Percentiles rank a stretch among this genome's conserved stretches.
These are phyloP conservation scores for Holtermannia corniformis DNA, from an alignment of 768 basidiomycete genomes.

Conservation along the genomic window DNA sequence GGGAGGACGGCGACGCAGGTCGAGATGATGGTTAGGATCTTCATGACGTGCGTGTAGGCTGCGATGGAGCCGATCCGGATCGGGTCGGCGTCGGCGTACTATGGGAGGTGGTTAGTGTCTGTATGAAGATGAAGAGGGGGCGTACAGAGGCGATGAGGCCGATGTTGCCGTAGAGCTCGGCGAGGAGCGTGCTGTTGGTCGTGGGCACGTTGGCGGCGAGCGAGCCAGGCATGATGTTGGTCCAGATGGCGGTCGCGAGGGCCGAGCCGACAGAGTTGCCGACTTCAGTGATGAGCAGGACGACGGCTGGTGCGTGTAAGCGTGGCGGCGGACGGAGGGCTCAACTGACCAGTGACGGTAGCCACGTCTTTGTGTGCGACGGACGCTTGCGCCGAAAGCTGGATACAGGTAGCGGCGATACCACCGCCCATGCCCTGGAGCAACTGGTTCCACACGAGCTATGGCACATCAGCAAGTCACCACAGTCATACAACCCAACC, in stretches of 20 bases:
- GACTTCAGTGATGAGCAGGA: constrained; percentile 60
- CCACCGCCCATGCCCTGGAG: constrained; percentile 69
- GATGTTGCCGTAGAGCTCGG: constrained; percentile 52
- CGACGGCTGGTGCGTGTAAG: constrained; percentile 50
- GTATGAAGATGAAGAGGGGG: constrained; percentile 8
- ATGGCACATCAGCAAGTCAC: constrained; percentile 4
- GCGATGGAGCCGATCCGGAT: constrained; percentile 56
- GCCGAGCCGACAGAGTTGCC: constrained; percentile 60
- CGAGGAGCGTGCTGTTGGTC: constrained; percentile 35
- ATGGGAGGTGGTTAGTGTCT: constrained; percentile 9
- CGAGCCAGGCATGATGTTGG: constrained; percentile 54
- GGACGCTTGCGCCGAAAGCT: constrained; percentile 57
- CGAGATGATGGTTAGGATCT: constrained; percentile 42
- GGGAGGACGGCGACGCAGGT: constrained; percentile 52
- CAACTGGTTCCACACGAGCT: constrained; percentile 57
- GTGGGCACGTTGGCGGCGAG: constrained; percentile 52
- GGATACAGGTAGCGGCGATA: constrained; percentile 52
- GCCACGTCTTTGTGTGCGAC: constrained; percentile 59
- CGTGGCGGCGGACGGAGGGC: neutral
- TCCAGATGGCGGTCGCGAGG: constrained; percentile 43
- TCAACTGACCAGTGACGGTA: constrained; percentile 47
- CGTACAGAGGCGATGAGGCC: constrained; percentile 44
- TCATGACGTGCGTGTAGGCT: constrained; percentile 45
- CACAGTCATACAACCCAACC: neutral
- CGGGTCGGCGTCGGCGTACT: constrained; percentile 46